These are phyloP conservation scores for Harrya chromipes DNA, from an alignment of 768 basidiomycete genomes.

Conservation along the genomic window DNA sequence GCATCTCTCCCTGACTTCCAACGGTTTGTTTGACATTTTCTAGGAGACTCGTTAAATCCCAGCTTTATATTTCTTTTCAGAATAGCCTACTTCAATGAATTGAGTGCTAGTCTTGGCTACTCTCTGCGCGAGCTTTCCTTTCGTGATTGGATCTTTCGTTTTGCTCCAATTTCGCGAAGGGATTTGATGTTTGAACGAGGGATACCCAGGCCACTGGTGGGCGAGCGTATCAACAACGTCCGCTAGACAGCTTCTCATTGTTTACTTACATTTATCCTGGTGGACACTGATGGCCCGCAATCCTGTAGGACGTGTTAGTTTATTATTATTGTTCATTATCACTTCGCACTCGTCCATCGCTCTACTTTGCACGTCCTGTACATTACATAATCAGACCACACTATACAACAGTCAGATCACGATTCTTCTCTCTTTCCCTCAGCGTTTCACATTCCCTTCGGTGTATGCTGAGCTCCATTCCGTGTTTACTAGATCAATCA, in stretches of 20 bases:
- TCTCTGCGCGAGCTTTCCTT: constrained; percentile 65
- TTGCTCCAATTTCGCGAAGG: constrained; percentile 73
- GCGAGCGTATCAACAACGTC: neutral
- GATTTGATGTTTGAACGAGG: constrained; percentile 68
- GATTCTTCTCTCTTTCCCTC: no score
- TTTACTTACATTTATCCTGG: constrained; percentile 57
- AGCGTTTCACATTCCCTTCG: no score
- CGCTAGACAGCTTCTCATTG: neutral
- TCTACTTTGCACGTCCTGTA: no score
- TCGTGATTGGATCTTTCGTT: constrained; percentile 69
- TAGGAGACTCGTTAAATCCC: constrained; percentile 21
- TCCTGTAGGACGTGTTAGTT: constrained; percentile 63
- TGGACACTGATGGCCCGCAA: constrained; percentile 70
- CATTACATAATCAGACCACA: no score
- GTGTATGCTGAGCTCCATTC: no score
- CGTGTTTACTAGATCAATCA: no score
- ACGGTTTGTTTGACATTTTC: constrained; percentile 46
- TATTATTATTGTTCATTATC: no score
- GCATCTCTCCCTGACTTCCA: constrained; percentile 53
- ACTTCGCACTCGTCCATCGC: no score
- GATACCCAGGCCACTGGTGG: constrained; percentile 72
- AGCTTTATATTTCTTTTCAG: neutral
- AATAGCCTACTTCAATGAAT: constrained; percentile 54
- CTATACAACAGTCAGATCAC: no score
- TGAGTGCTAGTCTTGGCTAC: constrained; percentile 64